Conservation (phyloP, 805 yeast genomes). For the Barnettozyma botsteinii region DNA sequence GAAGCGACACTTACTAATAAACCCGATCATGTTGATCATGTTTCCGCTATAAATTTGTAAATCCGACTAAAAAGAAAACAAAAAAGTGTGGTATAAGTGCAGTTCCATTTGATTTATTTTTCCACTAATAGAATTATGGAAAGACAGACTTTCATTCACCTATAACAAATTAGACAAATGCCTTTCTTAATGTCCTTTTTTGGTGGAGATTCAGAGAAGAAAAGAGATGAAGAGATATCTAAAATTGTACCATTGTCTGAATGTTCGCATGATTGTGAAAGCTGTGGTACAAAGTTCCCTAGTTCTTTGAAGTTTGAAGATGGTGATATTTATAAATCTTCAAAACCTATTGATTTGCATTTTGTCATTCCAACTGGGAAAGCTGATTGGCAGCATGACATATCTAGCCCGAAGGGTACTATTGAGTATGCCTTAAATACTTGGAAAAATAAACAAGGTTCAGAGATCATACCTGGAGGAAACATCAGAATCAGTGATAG, state of each 20-base stretch:
- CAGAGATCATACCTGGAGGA: slow-evolving; percentile 23
- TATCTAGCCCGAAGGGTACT: slow-evolving; percentile 43
- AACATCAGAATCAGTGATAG: slow-evolving; percentile 47
- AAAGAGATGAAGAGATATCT: slow-evolving; percentile 28
- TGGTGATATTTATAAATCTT: slow-evolving; percentile 50
- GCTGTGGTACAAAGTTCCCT: slow-evolving; percentile 53
- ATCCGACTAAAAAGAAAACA: background rate
- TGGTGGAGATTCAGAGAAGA: background rate
- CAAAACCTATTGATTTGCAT: slow-evolving; percentile 66
- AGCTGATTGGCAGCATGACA: slow-evolving; percentile 79
- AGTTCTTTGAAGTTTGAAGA: slow-evolving; percentile 39
- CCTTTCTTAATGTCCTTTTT: background rate
- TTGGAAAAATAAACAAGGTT: slow-evolving; percentile 32
- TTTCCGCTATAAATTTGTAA: background rate
- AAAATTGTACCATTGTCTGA: slow-evolving; percentile 39
- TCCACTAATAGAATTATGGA: too few species aligned
- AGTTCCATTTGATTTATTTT: too few species aligned
- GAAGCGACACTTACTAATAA: too few species aligned
- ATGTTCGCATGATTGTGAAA: slow-evolving; percentile 48
- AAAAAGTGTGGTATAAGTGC: too few species aligned
- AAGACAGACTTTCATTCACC: too few species aligned
- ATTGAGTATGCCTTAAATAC: slow-evolving; percentile 39
- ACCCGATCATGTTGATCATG: background rate
- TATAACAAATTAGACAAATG: too few species aligned
- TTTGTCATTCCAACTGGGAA: slow-evolving; percentile 79